Base-by-base conservation (phyloP, 352 stramenopile species). In the Globisporangium cylindrosporum region DNA sequence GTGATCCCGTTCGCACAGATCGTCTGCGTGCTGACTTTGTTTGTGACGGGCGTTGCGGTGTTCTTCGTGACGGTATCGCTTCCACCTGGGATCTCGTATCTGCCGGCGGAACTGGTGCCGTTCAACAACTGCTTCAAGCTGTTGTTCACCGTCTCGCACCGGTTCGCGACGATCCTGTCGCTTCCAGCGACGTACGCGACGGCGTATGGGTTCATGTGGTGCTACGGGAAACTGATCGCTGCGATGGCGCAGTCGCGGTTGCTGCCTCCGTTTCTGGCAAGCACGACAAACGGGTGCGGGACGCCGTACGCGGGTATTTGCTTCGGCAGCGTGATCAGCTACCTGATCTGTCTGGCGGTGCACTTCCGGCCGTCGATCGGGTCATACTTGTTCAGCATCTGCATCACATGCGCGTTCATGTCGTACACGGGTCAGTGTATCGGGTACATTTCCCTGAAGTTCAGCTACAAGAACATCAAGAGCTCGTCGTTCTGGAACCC, bases 181-280 rank as follows among this genome's bases (percentile, higher is more conserved):
- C 41, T 86, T 1, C 78, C 78, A 4, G 80, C 78, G 2, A 89
- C 78, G 1, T 89, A 82, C 65, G 76, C 76, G 2, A 88, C 75
- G 3, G 77, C 75, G 5, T 85, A 79, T 56, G 79, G 77, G 0
- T 87, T 87, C 53, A 83, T 88, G 63, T 86, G 79, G 70, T 82
- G 74, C 36, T 87, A 86, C 61, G 78, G 78, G 1, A 85, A 84
- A 53, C 68, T 89, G 4, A 80, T 89, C 10, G 56, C 72, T 1
- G 70, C 78, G 12, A 86, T 89, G 78, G 80, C 78, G 0, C 74
- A 60, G 18, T 89, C 78, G 1, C 69, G 69, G 10, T 51, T 89
- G 12, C 32, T 89, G 20, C 76, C 80, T 3, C 22, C 58, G 1
- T 70, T 74, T 1, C 70, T 89, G 10, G 41, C 55, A 6, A 71